Evolutionary conservation across 345 rosid species (phyloP), one percentile per base, ranked within the genome.

Genomic region (Euphorbia peplus): DNA sequence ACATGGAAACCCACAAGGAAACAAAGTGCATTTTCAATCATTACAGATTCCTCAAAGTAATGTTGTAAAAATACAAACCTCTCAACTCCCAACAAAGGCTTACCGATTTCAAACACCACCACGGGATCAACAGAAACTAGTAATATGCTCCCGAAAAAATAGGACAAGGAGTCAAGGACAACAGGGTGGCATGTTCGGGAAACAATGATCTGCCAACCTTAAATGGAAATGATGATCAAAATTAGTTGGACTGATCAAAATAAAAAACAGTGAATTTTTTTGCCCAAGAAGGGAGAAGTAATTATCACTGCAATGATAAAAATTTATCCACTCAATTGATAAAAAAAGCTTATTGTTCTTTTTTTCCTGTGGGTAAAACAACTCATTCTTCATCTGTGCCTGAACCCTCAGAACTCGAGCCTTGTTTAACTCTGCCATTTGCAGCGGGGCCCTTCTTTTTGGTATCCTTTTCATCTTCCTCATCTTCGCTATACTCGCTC

Each of bases 401-500:
- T 35, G 97, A 89, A 37, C 78, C 50, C 21, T 91, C 96, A 1
- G 91, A 87, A 70, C 88, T 83, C 11, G 90, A 82, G 26, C 74
- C 93, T 71, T 67, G 76, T 75, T 79, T 76, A 42, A 69, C 79
- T 0, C 66, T 77, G 72, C 91, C 96, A 37, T 91, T 91, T 25
- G 84, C 87, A 13, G 4, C 50, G 22, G 52, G 57, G 35, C 75
- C 85, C 77, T 88, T 91, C 83, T 81, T 86, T 71, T 86, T 91
- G 19, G 74, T 79, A 69, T 83, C 86, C 71, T 76, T 82, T 41
- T 88, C 89, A 22, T 85, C 95, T 26, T 82, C 93, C 77, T 95
- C 99, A 28, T 95, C 96, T 79, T 90, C 96, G 30, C 96, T 88
- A 77, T 95, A 91, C 76, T 91, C 97, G 54, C 97, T 90, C 82